phyloP scores from a whole-genome alignment of 129 eudicot species.

The Escallonia herrerae region DNA sequence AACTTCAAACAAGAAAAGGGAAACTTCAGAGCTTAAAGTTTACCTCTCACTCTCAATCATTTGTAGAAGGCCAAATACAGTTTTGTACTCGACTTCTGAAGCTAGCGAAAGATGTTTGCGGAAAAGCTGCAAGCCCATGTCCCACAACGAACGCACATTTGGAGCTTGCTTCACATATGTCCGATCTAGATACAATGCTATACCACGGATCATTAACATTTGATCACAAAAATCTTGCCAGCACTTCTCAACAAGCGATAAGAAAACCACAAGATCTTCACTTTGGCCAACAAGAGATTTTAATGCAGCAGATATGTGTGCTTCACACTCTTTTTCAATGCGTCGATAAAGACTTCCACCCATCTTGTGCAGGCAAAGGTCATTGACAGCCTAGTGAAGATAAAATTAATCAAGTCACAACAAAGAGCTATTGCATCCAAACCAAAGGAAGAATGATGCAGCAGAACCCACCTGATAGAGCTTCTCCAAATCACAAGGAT shows the following conservation, averaged over 20 bases:
- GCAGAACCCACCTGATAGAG: slow-evolving; percentile 67
- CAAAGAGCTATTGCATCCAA: neutral
- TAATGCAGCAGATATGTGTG: slow-evolving; percentile 61
- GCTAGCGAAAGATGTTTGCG: slow-evolving; percentile 84
- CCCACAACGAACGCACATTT: slow-evolving; percentile 84
- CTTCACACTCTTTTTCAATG: slow-evolving; percentile 83
- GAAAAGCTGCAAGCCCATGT: slow-evolving; percentile 98
- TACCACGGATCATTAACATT: slow-evolving; percentile 98
- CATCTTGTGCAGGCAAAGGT: slow-evolving; percentile 95
- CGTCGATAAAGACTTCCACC: slow-evolving; percentile 91
- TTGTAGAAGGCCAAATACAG: slow-evolving; percentile 82
- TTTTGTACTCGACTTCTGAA: slow-evolving; percentile 93
- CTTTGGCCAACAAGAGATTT: slow-evolving; percentile 87
- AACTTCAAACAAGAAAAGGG: neutral
- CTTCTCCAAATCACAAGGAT: slow-evolving; percentile 84
- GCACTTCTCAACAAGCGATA: slow-evolving; percentile 82
- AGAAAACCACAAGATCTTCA: slow-evolving; percentile 85
- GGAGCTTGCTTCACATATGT: slow-evolving; percentile 93
- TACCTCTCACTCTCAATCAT: slow-evolving; percentile 97
- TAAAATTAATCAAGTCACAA: neutral
- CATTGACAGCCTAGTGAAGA: slow-evolving; percentile 69
- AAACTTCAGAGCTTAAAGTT: neutral
- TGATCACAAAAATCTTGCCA: slow-evolving; percentile 99
- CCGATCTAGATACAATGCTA: slow-evolving; percentile 92
- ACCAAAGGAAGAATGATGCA: slow-evolving; percentile 3